phyloP scores from a whole-genome alignment of 164 flowering plant genomes.

The Vitis cinerea region DNA sequence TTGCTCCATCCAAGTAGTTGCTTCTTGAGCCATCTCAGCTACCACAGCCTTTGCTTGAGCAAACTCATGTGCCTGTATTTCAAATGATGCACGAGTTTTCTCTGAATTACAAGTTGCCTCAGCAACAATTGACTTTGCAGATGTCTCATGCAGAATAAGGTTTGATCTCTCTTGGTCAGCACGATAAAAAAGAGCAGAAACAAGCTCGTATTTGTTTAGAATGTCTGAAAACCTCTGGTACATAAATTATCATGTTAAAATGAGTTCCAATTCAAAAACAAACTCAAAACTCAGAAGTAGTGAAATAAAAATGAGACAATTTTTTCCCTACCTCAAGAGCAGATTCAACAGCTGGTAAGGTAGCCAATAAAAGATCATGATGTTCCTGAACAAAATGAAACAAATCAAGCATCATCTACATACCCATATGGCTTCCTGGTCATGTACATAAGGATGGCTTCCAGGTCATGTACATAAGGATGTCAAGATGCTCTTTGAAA shows the following conservation, averaged over 20 bases:
- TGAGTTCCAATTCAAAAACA: conserved; percentile 3
- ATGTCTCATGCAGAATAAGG: conserved; percentile 66
- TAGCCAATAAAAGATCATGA: conserved; percentile 78
- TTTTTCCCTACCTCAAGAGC: conserved; percentile 72
- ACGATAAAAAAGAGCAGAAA: conserved; percentile 61
- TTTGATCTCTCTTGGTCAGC: conserved; percentile 88
- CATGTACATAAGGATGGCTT: neutral
- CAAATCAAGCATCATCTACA: conserved; percentile 7
- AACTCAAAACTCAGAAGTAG: neutral
- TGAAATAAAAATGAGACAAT: neutral
- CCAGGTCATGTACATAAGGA: neutral
- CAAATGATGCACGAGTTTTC: conserved; percentile 64
- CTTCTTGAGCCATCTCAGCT: conserved; percentile 80
- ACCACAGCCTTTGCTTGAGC: conserved; percentile 72
- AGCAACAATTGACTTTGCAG: conserved; percentile 79
- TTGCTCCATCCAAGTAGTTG: conserved; percentile 83
- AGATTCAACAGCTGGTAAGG: conserved; percentile 78
- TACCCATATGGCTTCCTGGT: neutral
- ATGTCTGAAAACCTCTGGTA: conserved; percentile 72
- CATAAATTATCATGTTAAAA: conserved; percentile 9
- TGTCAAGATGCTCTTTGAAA: no score
- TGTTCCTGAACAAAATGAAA: conserved; percentile 63
- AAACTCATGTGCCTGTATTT: conserved; percentile 75
- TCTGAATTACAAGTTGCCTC: conserved; percentile 76
- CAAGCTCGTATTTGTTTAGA: conserved; percentile 73